These are phyloP conservation scores for Gossypium longicalyx DNA, from an alignment of 345 rosid species.

Conservation along the genomic window DNA sequence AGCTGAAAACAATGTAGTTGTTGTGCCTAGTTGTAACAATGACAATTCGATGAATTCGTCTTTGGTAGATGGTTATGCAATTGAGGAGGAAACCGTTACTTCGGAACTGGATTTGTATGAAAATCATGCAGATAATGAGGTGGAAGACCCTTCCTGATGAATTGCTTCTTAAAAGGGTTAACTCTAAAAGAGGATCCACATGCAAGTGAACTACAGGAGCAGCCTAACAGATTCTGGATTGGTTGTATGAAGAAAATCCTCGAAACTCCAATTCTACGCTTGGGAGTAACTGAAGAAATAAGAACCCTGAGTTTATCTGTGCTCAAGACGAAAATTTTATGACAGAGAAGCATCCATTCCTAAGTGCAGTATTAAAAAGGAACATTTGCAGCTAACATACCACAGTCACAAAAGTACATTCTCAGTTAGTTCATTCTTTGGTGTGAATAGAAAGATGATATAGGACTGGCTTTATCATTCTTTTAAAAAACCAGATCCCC, in stretches of 20 bases:
- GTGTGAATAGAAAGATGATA: slow-evolving; percentile 22
- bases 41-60: slow-evolving; percentile 2
- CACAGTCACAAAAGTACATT: slow-evolving; percentile 4
- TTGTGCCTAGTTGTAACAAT: slow-evolving; percentile 13
- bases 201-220: slow-evolving; percentile 94
- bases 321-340: background rate
- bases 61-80: slow-evolving; percentile 26
- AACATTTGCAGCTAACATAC: slow-evolving; percentile 17
- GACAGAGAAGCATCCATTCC: background rate
- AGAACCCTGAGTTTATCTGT: background rate
- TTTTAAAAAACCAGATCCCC: slow-evolving; percentile 14
- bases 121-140: slow-evolving; percentile 29
- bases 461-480: slow-evolving; percentile 37
- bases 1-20: slow-evolving; percentile 24
- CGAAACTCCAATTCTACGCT: slow-evolving; percentile 72
- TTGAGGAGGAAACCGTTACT: slow-evolving; percentile 20
- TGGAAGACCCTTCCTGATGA: slow-evolving; percentile 10
- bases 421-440: slow-evolving; percentile 39
- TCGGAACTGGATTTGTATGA: slow-evolving; percentile 25
- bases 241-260: slow-evolving; percentile 79
- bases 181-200: slow-evolving; percentile 9
- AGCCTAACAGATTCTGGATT: slow-evolving; percentile 52
- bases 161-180: no score
- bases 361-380: slow-evolving; percentile 14
- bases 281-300: slow-evolving; percentile 44